Evolutionary conservation across 2,329 filamentous ascomycete species (phyloP).

Genomic region (Neofusicoccum kwambonambiense): DNA sequence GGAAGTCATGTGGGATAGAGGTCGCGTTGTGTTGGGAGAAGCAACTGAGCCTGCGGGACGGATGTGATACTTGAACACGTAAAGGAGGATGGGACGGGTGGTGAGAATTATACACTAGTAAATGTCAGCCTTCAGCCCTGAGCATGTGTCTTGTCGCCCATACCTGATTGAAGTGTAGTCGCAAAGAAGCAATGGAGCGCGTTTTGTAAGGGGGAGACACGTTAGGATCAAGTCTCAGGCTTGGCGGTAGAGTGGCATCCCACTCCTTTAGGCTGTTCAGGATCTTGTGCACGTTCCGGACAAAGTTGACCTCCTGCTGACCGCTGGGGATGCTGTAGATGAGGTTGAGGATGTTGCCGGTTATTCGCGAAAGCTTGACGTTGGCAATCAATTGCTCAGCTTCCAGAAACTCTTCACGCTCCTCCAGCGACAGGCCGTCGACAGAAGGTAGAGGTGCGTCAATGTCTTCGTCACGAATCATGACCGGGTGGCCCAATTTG

Average conservation of each 20-base stretch:
- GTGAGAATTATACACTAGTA: conserved; percentile 41
- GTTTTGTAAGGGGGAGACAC: conserved; percentile 25
- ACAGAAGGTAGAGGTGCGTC: conserved; percentile 40
- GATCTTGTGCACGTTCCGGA: conserved; percentile 42
- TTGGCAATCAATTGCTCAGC: conserved; percentile 38
- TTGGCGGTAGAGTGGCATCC: conserved; percentile 38
- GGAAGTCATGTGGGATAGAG: conserved; percentile 30
- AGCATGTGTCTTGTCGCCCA: background rate
- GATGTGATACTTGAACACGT: conserved; percentile 33
- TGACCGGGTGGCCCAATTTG: conserved; percentile 49
- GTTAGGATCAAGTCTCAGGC: conserved; percentile 33
- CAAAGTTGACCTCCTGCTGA: conserved; percentile 22
- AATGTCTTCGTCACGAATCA: conserved; percentile 50
- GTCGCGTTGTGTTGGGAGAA: conserved; percentile 16
- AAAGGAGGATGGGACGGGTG: conserved; percentile 40
- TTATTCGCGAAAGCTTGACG: conserved; percentile 39
- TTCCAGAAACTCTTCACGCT: conserved; percentile 39
- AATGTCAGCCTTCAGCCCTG: background rate
- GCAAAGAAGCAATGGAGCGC: conserved; percentile 10
- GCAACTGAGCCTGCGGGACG: conserved; percentile 9
- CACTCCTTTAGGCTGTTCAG: conserved; percentile 40
- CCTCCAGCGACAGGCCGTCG: conserved; percentile 29
- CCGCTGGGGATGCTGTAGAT: conserved; percentile 24
- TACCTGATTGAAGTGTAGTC: conserved; percentile 19
- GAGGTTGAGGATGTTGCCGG: conserved; percentile 34